These are phyloP conservation scores for Verbascum thapsus DNA, from an alignment of 257 asterid genomes.

Conservation along the genomic window DNA sequence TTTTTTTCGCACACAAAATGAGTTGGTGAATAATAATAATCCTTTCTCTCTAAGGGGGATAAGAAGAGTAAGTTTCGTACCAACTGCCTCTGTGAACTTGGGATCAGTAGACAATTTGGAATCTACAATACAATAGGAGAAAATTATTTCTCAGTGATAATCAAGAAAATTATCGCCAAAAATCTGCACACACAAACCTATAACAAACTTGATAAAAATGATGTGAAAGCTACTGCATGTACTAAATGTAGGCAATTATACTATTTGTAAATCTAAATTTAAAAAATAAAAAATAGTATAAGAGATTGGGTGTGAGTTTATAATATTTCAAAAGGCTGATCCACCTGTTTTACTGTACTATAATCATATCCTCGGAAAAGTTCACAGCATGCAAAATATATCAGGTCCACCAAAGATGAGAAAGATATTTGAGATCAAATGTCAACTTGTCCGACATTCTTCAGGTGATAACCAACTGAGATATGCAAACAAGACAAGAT, in stretches of 20 bases:
- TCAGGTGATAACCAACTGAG: conserved; percentile 10
- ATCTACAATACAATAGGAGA: conserved; percentile 57
- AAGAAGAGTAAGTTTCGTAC: conserved; percentile 51
- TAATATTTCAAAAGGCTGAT: neutral
- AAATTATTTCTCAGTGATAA: conserved; percentile 17
- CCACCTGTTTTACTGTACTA: neutral
- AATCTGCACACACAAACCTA: neutral
- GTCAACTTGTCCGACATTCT: neutral
- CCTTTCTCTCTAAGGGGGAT: conserved; percentile 12
- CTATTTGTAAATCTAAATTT: neutral
- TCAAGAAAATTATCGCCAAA: conserved; percentile 19
- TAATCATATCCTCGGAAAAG: neutral
- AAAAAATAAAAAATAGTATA: neutral
- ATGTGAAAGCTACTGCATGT: neutral
- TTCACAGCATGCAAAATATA: neutral
- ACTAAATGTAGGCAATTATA: conserved; percentile 7
- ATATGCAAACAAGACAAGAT: neutral
- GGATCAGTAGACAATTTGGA: conserved; percentile 77
- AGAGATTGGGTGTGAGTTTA: neutral
- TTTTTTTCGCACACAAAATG: conserved; percentile 7
- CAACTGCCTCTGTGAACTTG: conserved; percentile 73
- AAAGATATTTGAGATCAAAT: neutral
- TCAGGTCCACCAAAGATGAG: neutral
- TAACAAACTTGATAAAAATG: conserved; percentile 21
- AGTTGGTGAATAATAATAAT: conserved; percentile 1